These are phyloP conservation scores for Ustilago curta DNA, from an alignment of 1,284 basidiomycete genomes.

Conservation along the genomic window DNA sequence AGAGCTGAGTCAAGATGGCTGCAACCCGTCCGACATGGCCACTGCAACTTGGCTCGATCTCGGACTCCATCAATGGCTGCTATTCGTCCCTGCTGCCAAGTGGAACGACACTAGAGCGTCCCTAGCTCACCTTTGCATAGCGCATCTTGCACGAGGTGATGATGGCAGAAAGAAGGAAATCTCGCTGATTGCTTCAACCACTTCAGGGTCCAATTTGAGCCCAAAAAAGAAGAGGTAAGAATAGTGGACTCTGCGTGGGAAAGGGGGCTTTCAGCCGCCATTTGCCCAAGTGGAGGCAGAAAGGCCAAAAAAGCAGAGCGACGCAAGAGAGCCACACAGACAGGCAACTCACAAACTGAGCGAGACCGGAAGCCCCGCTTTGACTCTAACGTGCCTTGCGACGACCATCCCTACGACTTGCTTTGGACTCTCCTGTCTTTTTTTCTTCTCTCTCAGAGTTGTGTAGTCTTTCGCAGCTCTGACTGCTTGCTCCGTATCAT, in stretches of 20 bases:
- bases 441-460: too few species aligned
- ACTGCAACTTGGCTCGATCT: too few species aligned
- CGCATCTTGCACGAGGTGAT: neutral
- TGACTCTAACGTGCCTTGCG: too few species aligned
- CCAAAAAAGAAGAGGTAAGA: neutral
- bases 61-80: neutral
- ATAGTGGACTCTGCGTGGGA: too few species aligned
- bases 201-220: constrained; percentile 8
- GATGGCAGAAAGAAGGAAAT: neutral
- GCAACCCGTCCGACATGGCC: neutral
- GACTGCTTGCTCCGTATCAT: neutral
- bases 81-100: too few species aligned
- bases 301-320: neutral
- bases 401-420: neutral
- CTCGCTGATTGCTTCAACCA: neutral
- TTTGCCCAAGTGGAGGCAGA: constrained; percentile 1
- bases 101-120: neutral
- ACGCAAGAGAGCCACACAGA: neutral
- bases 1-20: constrained; percentile 11
- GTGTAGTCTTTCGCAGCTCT: too few species aligned
- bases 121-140: neutral
- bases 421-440: neutral
- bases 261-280: constrained; percentile 1
- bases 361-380: neutral
- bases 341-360: neutral